Conservation (phyloP, 768 basidiomycete genomes). For the Tephrocybe sp. region DNA sequence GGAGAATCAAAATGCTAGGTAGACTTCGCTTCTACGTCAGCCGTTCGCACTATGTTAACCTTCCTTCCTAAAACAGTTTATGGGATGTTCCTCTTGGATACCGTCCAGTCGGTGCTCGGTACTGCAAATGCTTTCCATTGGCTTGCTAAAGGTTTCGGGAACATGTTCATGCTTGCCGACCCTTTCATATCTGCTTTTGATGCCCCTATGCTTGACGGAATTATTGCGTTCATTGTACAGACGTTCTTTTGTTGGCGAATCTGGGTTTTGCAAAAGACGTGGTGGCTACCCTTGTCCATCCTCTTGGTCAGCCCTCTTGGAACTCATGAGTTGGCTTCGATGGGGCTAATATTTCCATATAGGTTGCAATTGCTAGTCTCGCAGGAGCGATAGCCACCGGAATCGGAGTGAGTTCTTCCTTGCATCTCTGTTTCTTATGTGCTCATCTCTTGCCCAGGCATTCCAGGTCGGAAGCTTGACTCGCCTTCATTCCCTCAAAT, state of each 20-base stretch:
- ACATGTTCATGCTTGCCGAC: conserved; percentile 10
- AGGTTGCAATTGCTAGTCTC: conserved; percentile 8
- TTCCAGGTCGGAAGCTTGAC: conserved; percentile 6
- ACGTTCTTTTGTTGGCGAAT: conserved; percentile 13
- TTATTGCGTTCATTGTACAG: conserved; percentile 12
- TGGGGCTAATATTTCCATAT: background rate
- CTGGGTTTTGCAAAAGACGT: conserved; percentile 8
- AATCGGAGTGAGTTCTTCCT: conserved; percentile 2
- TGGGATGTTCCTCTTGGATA: background rate
- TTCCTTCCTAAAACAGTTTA: background rate
- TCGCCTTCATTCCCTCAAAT: conserved; percentile 8
- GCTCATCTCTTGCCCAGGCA: background rate
- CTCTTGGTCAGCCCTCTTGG: background rate
- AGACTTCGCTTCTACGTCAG: background rate
- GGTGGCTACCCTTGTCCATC: conserved; percentile 4
- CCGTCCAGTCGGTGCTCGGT: background rate
- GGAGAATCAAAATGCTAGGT: conserved; percentile 1
- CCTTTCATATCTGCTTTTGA: conserved; percentile 12
- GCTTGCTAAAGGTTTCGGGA: conserved; percentile 8
- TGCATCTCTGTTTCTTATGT: background rate
- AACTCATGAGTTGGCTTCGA: background rate
- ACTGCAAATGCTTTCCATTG: conserved; percentile 11
- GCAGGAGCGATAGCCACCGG: conserved; percentile 11
- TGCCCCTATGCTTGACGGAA: conserved; percentile 12
- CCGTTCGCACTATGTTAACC: background rate